These are phyloP conservation scores for Metschnikowia kunwiensis DNA, from an alignment of 805 yeast genomes.

Conservation along the genomic window DNA sequence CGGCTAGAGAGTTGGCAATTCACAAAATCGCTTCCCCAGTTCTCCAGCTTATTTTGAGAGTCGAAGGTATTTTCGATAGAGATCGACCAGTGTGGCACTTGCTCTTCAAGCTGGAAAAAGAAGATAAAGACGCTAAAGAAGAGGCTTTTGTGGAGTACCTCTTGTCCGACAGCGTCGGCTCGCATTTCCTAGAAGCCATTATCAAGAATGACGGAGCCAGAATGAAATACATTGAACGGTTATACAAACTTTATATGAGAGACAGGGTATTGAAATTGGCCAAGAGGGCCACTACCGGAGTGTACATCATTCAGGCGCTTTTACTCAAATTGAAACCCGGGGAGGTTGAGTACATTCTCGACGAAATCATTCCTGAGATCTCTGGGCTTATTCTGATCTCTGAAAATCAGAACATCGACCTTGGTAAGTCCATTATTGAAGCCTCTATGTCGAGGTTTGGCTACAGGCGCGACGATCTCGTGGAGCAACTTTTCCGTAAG, in stretches of 20 bases:
- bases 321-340: slow-evolving; percentile 60
- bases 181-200: slow-evolving; percentile 80
- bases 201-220: slow-evolving; percentile 60
- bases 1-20: slow-evolving; percentile 68
- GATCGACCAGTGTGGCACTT: slow-evolving; percentile 69
- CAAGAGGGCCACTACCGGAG: slow-evolving; percentile 80
- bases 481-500: slow-evolving; percentile 41
- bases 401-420: slow-evolving; percentile 64
- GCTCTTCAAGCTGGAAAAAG: slow-evolving; percentile 50
- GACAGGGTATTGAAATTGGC: slow-evolving; percentile 72
- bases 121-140: slow-evolving; percentile 55
- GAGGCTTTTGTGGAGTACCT: slow-evolving; percentile 81
- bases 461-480: slow-evolving; percentile 59
- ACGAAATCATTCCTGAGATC: slow-evolving; percentile 64
- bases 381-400: slow-evolving; percentile 47
- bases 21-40: slow-evolving; percentile 87
- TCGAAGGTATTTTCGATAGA: slow-evolving; percentile 77
- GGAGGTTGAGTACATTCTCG: slow-evolving; percentile 61
- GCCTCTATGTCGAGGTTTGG: slow-evolving; percentile 58
- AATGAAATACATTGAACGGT: slow-evolving; percentile 63
- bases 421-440: slow-evolving; percentile 63
- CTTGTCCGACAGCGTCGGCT: slow-evolving; percentile 85
- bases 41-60: slow-evolving; percentile 68
- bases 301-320: slow-evolving; percentile 71
- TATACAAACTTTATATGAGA: slow-evolving; percentile 68